Evolutionary conservation across 2,329 filamentous ascomycete genomes (phyloP).

Genomic region (Dothistroma pini): DNA sequence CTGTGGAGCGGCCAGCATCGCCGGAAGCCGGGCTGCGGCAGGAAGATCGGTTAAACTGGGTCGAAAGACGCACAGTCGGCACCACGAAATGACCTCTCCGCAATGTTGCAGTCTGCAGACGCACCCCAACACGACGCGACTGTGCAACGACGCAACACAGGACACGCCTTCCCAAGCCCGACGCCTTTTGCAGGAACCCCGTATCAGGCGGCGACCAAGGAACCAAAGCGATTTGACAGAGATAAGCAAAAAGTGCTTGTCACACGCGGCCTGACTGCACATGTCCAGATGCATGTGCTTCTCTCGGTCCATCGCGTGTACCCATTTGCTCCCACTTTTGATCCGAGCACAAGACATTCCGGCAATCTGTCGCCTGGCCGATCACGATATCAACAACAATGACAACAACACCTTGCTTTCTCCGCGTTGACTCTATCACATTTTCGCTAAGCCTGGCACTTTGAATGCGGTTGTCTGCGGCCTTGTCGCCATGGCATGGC

Average conservation of each 20-base stretch:
- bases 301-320: too few species aligned
- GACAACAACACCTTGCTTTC: neutral
- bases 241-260: constrained; percentile 4
- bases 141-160: neutral
- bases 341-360: neutral
- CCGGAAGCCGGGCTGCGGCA: too few species aligned
- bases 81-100: neutral
- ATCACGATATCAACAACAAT: too few species aligned
- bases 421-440: neutral
- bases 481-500: neutral
- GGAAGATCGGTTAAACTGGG: neutral
- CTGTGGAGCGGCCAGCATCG: neutral
- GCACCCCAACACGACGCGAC: too few species aligned
- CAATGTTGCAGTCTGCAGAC: neutral
- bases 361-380: neutral
- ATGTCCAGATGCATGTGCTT: too few species aligned
- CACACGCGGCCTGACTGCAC: neutral
- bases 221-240: constrained; percentile 2
- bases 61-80: neutral
- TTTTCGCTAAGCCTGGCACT: neutral
- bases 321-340: neutral
- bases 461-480: neutral
- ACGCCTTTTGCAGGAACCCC: neutral
- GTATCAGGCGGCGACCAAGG: neutral
- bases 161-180: too few species aligned